phyloP scores from a whole-genome alignment of 2,329 filamentous ascomycete genomes.

The Cercospora zeina region DNA sequence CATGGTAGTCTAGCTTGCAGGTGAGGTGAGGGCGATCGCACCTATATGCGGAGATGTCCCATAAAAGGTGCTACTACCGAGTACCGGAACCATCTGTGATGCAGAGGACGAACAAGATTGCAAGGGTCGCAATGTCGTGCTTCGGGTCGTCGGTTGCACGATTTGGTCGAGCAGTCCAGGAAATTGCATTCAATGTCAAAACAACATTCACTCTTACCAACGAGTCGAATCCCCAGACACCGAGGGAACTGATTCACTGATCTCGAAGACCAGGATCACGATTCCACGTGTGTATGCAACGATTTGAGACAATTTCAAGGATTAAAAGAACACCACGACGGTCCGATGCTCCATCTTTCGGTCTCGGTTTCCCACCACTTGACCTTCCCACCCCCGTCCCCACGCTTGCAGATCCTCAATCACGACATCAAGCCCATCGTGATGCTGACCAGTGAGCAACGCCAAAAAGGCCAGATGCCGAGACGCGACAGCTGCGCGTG shows the following conservation, averaged over 20 bases:
- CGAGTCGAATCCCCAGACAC: not conserved
- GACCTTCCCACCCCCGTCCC: conserved; percentile 14
- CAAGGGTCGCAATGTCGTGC: conserved; percentile 13
- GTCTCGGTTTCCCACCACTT: not conserved
- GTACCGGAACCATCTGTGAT: not conserved
- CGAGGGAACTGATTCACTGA: not conserved
- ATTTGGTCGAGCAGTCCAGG: not conserved
- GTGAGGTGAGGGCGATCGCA: not conserved
- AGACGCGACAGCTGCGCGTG: conserved; percentile 10
- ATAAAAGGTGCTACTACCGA: not conserved
- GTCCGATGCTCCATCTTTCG: conserved; percentile 15
- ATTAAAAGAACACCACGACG: too few relatives aligned
- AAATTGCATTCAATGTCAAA: not conserved
- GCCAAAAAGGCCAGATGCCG: not conserved
- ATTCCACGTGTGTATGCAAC: not conserved
- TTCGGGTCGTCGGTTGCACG: conserved; percentile 15
- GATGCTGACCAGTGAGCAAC: conserved; percentile 6
- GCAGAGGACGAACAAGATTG: conserved; percentile 1
- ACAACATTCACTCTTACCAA: not conserved
- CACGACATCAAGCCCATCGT: conserved; percentile 28
- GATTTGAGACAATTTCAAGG: not conserved
- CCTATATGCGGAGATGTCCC: not conserved
- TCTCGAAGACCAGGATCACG: not conserved
- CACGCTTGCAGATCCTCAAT: conserved; percentile 20
- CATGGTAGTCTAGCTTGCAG: not conserved